These are phyloP conservation scores for Cladophialophora bantiana DNA, from an alignment of 2,329 filamentous ascomycete genomes.

Conservation along the genomic window DNA sequence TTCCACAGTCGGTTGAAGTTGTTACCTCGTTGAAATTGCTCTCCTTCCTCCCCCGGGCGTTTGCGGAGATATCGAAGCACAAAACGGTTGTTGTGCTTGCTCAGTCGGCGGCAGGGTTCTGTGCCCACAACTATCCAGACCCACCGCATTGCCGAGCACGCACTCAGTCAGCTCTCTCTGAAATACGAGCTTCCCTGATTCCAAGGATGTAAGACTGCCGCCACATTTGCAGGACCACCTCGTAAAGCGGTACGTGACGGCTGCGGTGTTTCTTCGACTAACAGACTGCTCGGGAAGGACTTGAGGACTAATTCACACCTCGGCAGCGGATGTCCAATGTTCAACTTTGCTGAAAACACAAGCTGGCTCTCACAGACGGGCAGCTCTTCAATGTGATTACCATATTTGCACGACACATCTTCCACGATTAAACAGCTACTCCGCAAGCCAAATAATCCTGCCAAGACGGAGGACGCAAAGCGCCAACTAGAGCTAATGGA, in stretches of 20 bases:
- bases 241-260: neutral
- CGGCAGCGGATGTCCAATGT: neutral
- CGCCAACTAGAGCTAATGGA: neutral
- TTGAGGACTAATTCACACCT: neutral
- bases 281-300: neutral
- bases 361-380: neutral
- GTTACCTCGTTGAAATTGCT: neutral
- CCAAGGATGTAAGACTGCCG: neutral
- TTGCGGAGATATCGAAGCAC: neutral
- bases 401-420: neutral
- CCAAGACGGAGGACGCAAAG: neutral
- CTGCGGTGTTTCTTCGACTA: neutral
- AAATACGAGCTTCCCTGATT: neutral
- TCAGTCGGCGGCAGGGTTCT: neutral
- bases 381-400: neutral
- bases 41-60: neutral
- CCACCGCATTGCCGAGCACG: neutral
- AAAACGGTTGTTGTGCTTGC: neutral
- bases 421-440: neutral
- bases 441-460: neutral
- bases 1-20: no score
- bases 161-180: neutral
- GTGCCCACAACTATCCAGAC: neutral
- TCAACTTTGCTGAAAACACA: neutral
- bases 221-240: neutral